phyloP scores from a whole-genome alignment of 371 early-diverging fungal species.

The Chytridium lagenaria region DNA sequence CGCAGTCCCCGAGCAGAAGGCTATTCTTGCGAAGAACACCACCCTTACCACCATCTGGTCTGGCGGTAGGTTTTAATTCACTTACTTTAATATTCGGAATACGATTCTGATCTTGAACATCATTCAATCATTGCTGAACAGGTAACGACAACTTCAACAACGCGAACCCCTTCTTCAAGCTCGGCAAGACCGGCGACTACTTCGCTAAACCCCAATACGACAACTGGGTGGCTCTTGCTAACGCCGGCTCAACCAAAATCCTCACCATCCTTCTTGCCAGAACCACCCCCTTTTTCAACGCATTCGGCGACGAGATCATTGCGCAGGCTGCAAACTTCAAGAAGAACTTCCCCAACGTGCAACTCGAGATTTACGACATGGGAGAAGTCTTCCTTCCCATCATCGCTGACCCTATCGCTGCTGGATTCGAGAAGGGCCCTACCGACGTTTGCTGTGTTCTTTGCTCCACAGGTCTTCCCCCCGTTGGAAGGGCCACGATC shows the following conservation, averaged over 20 bases:
- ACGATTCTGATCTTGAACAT: no score
- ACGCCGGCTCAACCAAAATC: not conserved
- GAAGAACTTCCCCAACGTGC: not conserved
- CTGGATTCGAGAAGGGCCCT: not conserved
- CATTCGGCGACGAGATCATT: not conserved
- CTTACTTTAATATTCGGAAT: no score
- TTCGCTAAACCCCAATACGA: slow-evolving; percentile 1
- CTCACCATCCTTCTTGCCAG: not conserved
- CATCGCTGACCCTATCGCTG: not conserved
- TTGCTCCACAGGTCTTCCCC: not conserved
- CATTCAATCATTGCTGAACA: no score
- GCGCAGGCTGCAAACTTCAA: not conserved
- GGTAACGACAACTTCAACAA: slow-evolving; percentile 21
- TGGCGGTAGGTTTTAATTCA: no score
- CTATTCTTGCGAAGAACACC: not conserved
- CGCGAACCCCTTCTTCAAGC: not conserved
- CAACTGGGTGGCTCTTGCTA: slow-evolving; percentile 3
- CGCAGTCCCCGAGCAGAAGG: not conserved
- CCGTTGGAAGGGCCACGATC: not conserved
- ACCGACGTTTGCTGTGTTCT: not conserved
- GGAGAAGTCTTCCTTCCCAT: not conserved
- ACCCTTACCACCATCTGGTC: slow-evolving; percentile 14
- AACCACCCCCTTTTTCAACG: not conserved
- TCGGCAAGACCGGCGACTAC: slow-evolving; percentile 6
- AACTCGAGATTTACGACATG: not conserved